Evolutionary conservation across 495 filamentous ascomycete species (phyloP), one percentile per base, ranked within the genome.

Genomic region (Tuber melanosporum): DNA sequence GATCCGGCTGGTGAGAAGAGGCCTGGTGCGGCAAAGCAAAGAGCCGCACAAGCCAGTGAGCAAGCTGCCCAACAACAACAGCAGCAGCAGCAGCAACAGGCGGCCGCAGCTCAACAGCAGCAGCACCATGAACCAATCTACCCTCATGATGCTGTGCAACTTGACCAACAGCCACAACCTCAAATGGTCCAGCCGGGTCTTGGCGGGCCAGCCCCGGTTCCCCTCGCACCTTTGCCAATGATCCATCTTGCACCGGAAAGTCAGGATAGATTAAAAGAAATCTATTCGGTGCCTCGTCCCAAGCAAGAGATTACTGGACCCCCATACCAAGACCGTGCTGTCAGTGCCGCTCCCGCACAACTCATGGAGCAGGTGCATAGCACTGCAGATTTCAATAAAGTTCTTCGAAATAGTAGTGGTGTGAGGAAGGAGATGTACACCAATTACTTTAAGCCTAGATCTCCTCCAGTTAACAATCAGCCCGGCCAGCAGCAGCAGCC

Each of bases 1-100:
- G 95, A 99, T 84, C 88, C 94, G 70, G 95, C 95, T 4, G 96
- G 95, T 14, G 95, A 99, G 84, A 99, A 99, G 86, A 89, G 95
- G 76, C 95, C 95, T 14, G 95, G 96, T 32, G 94, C 92, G 62
- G 89, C 93, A 70, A 98, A 95, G 85, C 91, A 91, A 75, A 90
- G 94, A 78, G 94, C 97, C 84, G 92, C 91, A 26, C 91, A 91
- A 46, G 91, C 90, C 43, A 91, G 86, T 39, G 88, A 88, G 74
- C 85, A 85, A 71, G 84, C 86, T n/a, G 88, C 87, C 22, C 78
- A 79, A 39, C 82, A 82, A 32, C 78, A 81, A 26, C 78, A 81
- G 46, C 81, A 83, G 71, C 77, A 79, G 41, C 74, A 75, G 9
- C 76, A 81, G 32, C 82, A 83, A 41, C 79, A 81, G 46, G 76